Base-by-base conservation (phyloP, 257 asterid species). In the Ilex aquifolium region DNA sequence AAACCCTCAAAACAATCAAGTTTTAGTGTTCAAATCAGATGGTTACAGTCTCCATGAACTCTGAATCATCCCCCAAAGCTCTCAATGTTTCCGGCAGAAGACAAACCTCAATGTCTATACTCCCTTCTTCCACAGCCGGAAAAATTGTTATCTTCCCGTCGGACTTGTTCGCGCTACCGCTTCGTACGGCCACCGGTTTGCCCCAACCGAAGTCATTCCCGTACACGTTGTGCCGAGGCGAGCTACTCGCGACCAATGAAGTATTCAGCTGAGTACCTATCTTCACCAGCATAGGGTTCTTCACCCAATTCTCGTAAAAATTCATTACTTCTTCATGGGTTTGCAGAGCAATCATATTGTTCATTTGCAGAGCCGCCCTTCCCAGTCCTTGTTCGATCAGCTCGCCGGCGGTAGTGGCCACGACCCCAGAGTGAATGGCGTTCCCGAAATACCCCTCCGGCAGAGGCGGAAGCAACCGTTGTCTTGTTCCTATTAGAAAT, bases 101-200 rank as follows among this genome's bases (percentile, higher is more conserved):
- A 60, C 87, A 85, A 31, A 59, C 74, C 59, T 78, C 85, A 42
- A 85, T 70, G 39, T 85, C 87, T 66, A 82, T n/a, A 46, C 86
- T 77, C 60, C 87, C 87, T 51, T 74, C 66, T 10, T 78, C 76
- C 27, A 31, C 16, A 1, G 83, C 80, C 0, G 76, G 27, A 3
- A 55, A 71, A 32, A 85, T 17, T 30, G 76, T 69, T 32, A 85
- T 60, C 83, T 79, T 78, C 11, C 89, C 85, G 3, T 76, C 72
- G 2, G 30, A 65, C 39, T 66, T 68, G 39, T 72, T 74, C 3
- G 75, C 80, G 31, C 14, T 42, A 3, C 92, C 92, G 61, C 77
- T 80, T 58, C 92, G 69, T 12, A 64, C 81, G 0, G 73, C 92
- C 59, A 72, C 61, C n/a, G 88, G 80, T 31, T 76, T 70, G 2